Base-by-base conservation (phyloP, 805 yeast genomes). In the Cyberlindnera petersonii region DNA sequence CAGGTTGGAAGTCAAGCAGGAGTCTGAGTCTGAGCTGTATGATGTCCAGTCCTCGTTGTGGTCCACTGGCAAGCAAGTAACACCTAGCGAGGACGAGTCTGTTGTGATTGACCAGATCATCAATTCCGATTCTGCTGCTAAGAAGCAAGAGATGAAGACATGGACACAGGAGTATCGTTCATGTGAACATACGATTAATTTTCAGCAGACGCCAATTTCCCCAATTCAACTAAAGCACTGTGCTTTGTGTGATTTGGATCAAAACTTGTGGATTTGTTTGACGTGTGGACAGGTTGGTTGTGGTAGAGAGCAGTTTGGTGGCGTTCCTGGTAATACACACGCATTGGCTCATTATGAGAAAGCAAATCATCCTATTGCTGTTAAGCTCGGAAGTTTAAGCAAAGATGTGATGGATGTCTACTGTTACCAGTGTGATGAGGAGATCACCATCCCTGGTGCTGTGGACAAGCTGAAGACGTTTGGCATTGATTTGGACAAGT, bases 301-400 rank as follows among this genome's bases (percentile, higher is more conserved):
- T 64, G 99, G 99, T 6, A 69, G 99, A 48, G 79, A 80, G 23
- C 98, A 93, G 61, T 86, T 85, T 56, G 98, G 98, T 24, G 91
- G 94, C 18, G 77, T 84, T 10, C 82, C 88, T n/a, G 99, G 99
- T 6, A 78, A 91, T 56, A 80, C 95, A 0, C 98, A 93, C 60
- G 98, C 95, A 0, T 64, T 91, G 43, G 58, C 61, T 0, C 99
- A 93, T 61, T 81, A 59, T 54, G 75, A 81, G 26, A 36, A 55
- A 10, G 49, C 75, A 0, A 69, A 67, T 1, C 98, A 93, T 61
- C 76, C 86, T 3, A 77, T 89, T 14, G 96, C 97, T 0, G 85
- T 89, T 7, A 93, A 93, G 55, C 64, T 93, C 32, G 98, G 98
- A 1, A 86, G 96, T 0, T 72, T 93, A 31, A 80, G 94, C 1